phyloP scores from a whole-genome alignment of 2,329 filamentous ascomycete species.

The Pyrenochaeta sp. region DNA sequence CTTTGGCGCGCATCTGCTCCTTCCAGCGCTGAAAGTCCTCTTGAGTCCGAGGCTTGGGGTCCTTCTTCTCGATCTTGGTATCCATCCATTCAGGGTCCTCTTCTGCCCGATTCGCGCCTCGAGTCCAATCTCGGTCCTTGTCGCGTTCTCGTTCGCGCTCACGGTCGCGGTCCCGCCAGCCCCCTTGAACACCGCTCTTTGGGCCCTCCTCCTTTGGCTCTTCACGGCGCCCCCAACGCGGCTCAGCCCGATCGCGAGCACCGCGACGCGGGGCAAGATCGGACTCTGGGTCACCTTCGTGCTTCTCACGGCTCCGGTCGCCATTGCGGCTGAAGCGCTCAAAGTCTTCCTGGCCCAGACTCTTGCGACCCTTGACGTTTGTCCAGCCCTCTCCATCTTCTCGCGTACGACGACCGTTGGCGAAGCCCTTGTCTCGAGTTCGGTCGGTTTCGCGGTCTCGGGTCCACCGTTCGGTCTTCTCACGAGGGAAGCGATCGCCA shows the following conservation, averaged over 20 bases:
- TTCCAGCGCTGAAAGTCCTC: constrained; percentile 97
- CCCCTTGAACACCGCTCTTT: constrained; percentile 54
- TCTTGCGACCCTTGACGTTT: constrained; percentile 76
- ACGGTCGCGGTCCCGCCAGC: constrained; percentile 63
- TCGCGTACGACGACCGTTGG: constrained; percentile 51
- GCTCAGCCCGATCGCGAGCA: constrained; percentile 71
- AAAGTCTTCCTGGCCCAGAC: constrained; percentile 74
- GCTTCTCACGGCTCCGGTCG: constrained; percentile 61
- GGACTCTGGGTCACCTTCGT: constrained; percentile 45
- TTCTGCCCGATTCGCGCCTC: constrained; percentile 60
- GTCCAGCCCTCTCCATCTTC: constrained; percentile 76
- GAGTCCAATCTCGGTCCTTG: constrained; percentile 62
- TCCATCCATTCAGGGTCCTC: constrained; percentile 92
- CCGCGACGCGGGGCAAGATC: constrained; percentile 66
- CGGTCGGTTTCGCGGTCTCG: constrained; percentile 53
- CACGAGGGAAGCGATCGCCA: constrained; percentile 41
- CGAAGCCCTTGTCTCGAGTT: constrained; percentile 41
- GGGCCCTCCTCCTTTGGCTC: constrained; percentile 59
- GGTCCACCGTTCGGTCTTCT: constrained; percentile 50
- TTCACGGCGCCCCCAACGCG: constrained; percentile 73
- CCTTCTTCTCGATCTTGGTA: constrained; percentile 68
- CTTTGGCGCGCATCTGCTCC: constrained; percentile 81
- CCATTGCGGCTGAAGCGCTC: constrained; percentile 69
- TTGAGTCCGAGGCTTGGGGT: constrained; percentile 76
- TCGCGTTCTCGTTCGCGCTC: constrained; percentile 41